Conservation (phyloP, 2,329 filamentous ascomycete species). For the Alternaria angustiovoidea region DNA sequence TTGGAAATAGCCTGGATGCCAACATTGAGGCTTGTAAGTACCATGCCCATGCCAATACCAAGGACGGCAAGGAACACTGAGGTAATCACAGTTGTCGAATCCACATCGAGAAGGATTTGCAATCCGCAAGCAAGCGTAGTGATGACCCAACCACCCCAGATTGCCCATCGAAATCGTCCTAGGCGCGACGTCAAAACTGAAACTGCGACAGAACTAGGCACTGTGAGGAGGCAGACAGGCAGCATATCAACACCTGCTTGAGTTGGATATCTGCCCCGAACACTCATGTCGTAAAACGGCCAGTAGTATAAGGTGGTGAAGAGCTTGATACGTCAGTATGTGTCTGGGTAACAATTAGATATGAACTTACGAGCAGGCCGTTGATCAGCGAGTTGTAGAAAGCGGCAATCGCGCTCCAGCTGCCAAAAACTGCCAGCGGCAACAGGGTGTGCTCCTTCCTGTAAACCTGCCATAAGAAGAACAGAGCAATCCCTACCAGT, state of each 20-base stretch:
- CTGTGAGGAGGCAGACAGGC: conserved; percentile 40
- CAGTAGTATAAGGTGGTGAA: conserved; percentile 55
- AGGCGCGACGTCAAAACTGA: conserved; percentile 34
- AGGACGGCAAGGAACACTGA: conserved; percentile 49
- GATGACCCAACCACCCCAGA: conserved; percentile 55
- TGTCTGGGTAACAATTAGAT: background rate
- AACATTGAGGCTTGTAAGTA: conserved; percentile 53
- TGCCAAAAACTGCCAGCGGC: conserved; percentile 49
- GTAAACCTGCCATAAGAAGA: conserved; percentile 49
- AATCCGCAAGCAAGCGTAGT: conserved; percentile 50
- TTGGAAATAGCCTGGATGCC: conserved; percentile 50
- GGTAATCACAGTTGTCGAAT: conserved; percentile 48
- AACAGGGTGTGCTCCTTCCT: conserved; percentile 50
- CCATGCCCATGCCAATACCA: conserved; percentile 55
- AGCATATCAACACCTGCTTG: conserved; percentile 52
- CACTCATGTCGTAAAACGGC: conserved; percentile 52
- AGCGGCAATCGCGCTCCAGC: conserved; percentile 46
- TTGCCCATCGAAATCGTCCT: conserved; percentile 51
- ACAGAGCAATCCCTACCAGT: conserved; percentile 34
- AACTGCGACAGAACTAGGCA: conserved; percentile 37
- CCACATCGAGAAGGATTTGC: conserved; percentile 46
- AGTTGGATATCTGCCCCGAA: conserved; percentile 45
- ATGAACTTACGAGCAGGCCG: conserved; percentile 53
- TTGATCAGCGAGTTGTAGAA: conserved; percentile 55
- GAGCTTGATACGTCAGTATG: conserved; percentile 39